phyloP scores from a whole-genome alignment of 2,329 filamentous ascomycete species.

The Leptographium flavum region DNA sequence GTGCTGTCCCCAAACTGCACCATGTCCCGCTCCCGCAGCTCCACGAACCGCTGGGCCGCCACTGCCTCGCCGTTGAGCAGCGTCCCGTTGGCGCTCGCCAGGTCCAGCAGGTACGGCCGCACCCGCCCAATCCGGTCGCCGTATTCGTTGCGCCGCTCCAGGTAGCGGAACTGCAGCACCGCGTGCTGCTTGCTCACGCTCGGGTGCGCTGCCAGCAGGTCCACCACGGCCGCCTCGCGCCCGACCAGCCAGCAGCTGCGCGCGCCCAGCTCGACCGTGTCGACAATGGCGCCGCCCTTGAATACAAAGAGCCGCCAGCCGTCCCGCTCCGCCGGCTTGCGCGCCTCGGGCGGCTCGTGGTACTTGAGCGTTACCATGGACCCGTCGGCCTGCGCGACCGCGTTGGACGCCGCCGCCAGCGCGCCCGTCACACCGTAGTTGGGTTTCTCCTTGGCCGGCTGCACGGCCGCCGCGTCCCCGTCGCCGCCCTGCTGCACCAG shows the following conservation, averaged over 20 bases:
- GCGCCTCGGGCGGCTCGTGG: slow-evolving; percentile 84
- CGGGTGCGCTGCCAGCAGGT: slow-evolving; percentile 75
- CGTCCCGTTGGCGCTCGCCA: slow-evolving; percentile 89
- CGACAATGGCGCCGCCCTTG: slow-evolving; percentile 66
- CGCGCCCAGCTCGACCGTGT: slow-evolving; percentile 61
- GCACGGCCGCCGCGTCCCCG: slow-evolving; percentile 20
- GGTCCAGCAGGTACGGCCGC: slow-evolving; percentile 79
- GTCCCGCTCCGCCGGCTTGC: slow-evolving; percentile 67
- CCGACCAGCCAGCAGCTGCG: slow-evolving; percentile 88
- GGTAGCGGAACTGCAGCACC: slow-evolving; percentile 81
- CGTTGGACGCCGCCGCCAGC: slow-evolving; percentile 78
- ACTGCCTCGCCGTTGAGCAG: slow-evolving; percentile 62
- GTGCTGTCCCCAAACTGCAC: slow-evolving; percentile 77
- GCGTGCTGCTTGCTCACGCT: slow-evolving; percentile 94
- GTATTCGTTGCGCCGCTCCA: slow-evolving; percentile 71
- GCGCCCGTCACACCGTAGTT: slow-evolving; percentile 73
- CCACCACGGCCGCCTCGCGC: slow-evolving; percentile 64
- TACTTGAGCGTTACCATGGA: slow-evolving; percentile 46
- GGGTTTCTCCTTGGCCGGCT: slow-evolving; percentile 57
- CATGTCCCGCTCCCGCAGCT: slow-evolving; percentile 80
- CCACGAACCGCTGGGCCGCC: slow-evolving; percentile 66
- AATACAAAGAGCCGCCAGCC: slow-evolving; percentile 89
- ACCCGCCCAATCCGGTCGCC: slow-evolving; percentile 70
- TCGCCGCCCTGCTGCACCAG: slow-evolving; percentile 29
- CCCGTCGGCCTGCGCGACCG: slow-evolving; percentile 14